Percentiles rank a stretch among this genome's conserved stretches.
phyloP scores from a whole-genome alignment of 306 rosid genomes.

The Nissolia schottii region DNA sequence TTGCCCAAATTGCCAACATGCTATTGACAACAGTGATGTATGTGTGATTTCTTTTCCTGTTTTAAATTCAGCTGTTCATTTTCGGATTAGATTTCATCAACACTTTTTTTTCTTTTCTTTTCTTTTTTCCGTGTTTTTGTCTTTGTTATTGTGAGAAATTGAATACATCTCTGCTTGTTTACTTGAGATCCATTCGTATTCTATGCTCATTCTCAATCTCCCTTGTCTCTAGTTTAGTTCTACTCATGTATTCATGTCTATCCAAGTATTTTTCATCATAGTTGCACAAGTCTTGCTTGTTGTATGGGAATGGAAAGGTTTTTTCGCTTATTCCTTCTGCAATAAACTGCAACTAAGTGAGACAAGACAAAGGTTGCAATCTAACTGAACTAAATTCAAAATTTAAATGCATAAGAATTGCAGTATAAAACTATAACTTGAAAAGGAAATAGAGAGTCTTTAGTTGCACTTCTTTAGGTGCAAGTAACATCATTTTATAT shows the following conservation, averaged over 20 bases:
- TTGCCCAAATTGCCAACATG: conserved; percentile 71
- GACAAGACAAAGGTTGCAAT: not conserved
- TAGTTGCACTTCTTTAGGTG: not conserved
- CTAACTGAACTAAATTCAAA: not conserved
- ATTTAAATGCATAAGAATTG: not conserved
- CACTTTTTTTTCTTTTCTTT: not conserved
- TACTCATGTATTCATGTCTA: not conserved
- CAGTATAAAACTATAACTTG: not conserved
- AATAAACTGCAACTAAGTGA: not conserved
- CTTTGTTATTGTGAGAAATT: no score
- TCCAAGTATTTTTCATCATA: not conserved
- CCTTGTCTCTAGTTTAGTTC: not conserved
- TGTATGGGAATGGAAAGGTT: not conserved
- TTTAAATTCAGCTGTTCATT: not conserved
- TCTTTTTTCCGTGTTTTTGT: no score
- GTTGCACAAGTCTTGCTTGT: not conserved
- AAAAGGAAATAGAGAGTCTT: not conserved
- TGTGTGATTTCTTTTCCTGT: not conserved
- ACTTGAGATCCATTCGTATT: no score
- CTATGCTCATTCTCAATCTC: not conserved
- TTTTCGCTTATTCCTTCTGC: not conserved
- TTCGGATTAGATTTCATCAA: not conserved
- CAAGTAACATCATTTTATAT: not conserved
- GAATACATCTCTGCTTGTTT: no score
- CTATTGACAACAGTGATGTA: conserved; percentile 82